Conservation (phyloP, 768 basidiomycete genomes). For the Lactarius vividus region DNA sequence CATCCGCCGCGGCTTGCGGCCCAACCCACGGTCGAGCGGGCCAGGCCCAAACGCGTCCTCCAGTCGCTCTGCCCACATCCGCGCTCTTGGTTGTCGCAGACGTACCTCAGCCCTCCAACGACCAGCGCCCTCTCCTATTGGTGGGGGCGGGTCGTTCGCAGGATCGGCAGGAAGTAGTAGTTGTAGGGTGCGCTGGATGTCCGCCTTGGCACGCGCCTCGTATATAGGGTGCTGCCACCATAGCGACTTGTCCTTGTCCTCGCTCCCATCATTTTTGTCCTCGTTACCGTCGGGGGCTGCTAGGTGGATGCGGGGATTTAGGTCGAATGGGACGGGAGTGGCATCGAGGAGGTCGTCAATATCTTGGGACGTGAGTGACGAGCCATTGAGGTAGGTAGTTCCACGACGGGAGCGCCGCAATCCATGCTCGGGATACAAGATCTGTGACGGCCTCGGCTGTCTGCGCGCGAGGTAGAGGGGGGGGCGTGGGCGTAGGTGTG, state of each 20-base stretch:
- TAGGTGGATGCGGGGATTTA: not conserved
- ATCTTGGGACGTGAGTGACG: slow-evolving; percentile 2
- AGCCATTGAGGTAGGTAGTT: not conserved
- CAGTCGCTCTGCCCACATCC: slow-evolving; percentile 22
- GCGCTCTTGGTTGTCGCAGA: slow-evolving; percentile 13
- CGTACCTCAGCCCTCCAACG: slow-evolving; percentile 13
- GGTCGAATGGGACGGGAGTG: slow-evolving; percentile 8
- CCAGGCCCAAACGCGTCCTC: slow-evolving; percentile 25
- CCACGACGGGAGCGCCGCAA: slow-evolving; percentile 9
- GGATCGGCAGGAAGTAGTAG: slow-evolving; percentile 16
- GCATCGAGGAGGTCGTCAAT: slow-evolving; percentile 15
- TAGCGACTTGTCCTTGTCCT: not conserved
- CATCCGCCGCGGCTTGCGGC: slow-evolving; percentile 23
- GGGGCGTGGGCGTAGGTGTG: not conserved
- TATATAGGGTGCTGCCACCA: slow-evolving; percentile 20
- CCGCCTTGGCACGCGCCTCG: slow-evolving; percentile 22
- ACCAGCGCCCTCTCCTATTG: not conserved
- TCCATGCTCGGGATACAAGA: not conserved
- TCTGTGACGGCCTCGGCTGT: not conserved
- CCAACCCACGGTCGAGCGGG: slow-evolving; percentile 19
- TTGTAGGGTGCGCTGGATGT: slow-evolving; percentile 16
- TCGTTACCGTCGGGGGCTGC: not conserved
- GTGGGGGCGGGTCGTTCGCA: not conserved
- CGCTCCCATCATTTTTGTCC: not conserved
- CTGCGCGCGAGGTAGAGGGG: not conserved